Conservation (phyloP, 2,329 filamentous ascomycete genomes). For the Calonectria naviculata region DNA sequence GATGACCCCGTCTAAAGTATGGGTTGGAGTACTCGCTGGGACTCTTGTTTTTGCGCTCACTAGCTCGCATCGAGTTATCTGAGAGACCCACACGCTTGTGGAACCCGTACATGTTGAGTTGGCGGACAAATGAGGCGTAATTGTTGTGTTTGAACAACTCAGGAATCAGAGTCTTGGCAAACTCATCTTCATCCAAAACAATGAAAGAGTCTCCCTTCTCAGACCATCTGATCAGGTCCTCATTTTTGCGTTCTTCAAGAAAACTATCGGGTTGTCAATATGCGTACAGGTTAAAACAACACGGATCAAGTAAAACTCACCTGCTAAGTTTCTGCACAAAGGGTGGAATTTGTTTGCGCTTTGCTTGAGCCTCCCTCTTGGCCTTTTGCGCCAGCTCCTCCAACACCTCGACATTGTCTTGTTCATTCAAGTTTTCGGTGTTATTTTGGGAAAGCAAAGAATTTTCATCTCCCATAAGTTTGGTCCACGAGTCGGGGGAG, state of each 20-base stretch:
- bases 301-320: conserved; percentile 60
- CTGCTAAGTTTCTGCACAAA: conserved; percentile 99
- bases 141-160: conserved; percentile 99
- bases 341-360: conserved; percentile 94
- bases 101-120: conserved; percentile 98
- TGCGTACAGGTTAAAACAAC: background rate
- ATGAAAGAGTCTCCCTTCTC: conserved; percentile 97
- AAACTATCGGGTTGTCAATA: conserved; percentile 66
- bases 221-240: conserved; percentile 96
- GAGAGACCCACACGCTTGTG: conserved; percentile 95
- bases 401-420: conserved; percentile 81
- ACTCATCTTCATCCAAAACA: conserved; percentile 96
- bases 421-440: conserved; percentile 54
- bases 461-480: conserved; percentile 55
- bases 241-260: conserved; percentile 91
- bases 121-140: conserved; percentile 94
- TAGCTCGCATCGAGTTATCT: conserved; percentile 97
- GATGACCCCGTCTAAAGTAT: conserved; percentile 93
- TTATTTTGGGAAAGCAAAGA: conserved; percentile 50
- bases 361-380: conserved; percentile 88
- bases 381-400: conserved; percentile 84
- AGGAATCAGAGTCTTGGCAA: conserved; percentile 95
- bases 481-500: conserved; percentile 52
- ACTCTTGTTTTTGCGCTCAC: conserved; percentile 96
- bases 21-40: conserved; percentile 98